Conservation (phyloP, 2,329 filamentous ascomycete species). For the Aspergillus sp. region DNA sequence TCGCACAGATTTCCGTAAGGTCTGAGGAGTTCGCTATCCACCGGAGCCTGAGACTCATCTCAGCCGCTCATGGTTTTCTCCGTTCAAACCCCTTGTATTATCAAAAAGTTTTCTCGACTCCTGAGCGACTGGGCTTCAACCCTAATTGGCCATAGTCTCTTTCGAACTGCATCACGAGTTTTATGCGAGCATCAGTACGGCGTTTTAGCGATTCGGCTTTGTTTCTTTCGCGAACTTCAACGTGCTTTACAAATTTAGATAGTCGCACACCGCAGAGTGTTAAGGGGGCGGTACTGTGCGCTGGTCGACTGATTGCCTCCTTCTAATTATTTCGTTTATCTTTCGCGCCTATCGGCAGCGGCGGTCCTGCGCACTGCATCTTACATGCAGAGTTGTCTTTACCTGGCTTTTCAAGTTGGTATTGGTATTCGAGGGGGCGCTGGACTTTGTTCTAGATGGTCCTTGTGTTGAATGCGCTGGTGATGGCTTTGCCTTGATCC, state of each 20-base stretch:
- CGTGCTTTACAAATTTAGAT: conserved; percentile 43
- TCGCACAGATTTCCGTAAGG: conserved; percentile 65
- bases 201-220: conserved; percentile 48
- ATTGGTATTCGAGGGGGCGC: background rate
- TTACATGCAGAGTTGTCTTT: background rate
- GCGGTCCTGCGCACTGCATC: background rate
- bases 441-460: conserved; percentile 17
- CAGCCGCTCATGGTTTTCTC: conserved; percentile 19
- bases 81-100: conserved; percentile 34
- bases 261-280: conserved; percentile 44
- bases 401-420: background rate
- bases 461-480: conserved; percentile 10
- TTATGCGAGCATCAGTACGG: conserved; percentile 50
- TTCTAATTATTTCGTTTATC: conserved; percentile 36
- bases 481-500: conserved; percentile 11
- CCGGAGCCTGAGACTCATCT: conserved; percentile 24
- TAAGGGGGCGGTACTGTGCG: conserved; percentile 46
- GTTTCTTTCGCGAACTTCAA: conserved; percentile 22
- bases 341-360: conserved; percentile 28
- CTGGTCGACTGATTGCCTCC: conserved; percentile 48
- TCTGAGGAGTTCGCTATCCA: conserved; percentile 43
- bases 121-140: conserved; percentile 19
- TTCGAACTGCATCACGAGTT: conserved; percentile 38
- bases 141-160: conserved; percentile 21
- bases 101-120: conserved; percentile 30